Evolutionary conservation across 768 basidiomycete species (phyloP).

Genomic region (Lyophyllum shimeji): DNA sequence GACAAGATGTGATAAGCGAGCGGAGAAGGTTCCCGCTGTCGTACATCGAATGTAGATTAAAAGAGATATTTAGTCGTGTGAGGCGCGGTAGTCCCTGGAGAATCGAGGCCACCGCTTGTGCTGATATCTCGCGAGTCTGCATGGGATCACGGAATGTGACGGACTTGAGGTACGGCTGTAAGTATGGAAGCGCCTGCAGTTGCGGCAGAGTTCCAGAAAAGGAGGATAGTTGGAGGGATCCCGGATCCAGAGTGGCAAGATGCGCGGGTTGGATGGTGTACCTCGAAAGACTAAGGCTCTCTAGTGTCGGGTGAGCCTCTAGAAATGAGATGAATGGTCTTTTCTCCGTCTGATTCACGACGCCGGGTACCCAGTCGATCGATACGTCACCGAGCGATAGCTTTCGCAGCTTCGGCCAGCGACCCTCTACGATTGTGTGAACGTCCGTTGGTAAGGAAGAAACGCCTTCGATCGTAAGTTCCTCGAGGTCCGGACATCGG

Average conservation of each 20-base stretch:
- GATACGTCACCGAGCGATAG: constrained; percentile 67
- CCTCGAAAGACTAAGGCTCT: constrained; percentile 49
- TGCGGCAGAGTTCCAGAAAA: constrained; percentile 72
- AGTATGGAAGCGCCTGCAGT: constrained; percentile 57
- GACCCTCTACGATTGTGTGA: constrained; percentile 53
- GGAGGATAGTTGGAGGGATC: constrained; percentile 50
- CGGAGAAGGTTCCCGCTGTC: constrained; percentile 71
- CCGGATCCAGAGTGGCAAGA: constrained; percentile 45
- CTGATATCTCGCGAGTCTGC: constrained; percentile 65
- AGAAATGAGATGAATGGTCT: constrained; percentile 68
- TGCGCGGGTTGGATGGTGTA: constrained; percentile 54
- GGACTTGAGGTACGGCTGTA: constrained; percentile 49
- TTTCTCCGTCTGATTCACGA: constrained; percentile 39
- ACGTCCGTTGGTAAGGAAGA: constrained; percentile 56
- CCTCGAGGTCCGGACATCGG: constrained; percentile 65
- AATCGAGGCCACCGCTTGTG: constrained; percentile 57
- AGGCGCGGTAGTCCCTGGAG: constrained; percentile 57
- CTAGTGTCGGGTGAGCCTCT: constrained; percentile 58
- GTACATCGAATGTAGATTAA: constrained; percentile 71
- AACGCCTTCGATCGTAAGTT: constrained; percentile 55
- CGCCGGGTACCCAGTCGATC: constrained; percentile 50
- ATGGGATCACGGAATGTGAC: constrained; percentile 68
- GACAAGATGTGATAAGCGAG: constrained; percentile 65
- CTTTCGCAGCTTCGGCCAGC: constrained; percentile 65
- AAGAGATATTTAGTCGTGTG: constrained; percentile 59